Evolutionary conservation across 179 eudicot species (phyloP).

Genomic region (Amaranthus tricolor): DNA sequence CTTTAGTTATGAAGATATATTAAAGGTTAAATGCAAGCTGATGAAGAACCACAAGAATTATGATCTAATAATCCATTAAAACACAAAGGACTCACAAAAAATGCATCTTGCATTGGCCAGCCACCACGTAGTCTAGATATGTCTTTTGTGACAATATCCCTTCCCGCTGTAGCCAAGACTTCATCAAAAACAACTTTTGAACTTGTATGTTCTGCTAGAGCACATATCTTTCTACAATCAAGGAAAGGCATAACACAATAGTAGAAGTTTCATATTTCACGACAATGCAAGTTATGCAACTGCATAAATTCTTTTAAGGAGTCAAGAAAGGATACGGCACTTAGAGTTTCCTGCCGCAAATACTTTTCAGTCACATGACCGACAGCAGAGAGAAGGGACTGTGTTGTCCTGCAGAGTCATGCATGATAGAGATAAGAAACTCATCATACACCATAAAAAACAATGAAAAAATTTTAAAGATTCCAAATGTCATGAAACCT

Average conservation of each 20-base stretch:
- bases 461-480: background rate
- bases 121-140: slow-evolving; percentile 96
- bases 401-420: slow-evolving; percentile 70
- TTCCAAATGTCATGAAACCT: slow-evolving; percentile 43
- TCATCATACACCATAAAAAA: slow-evolving; percentile 1
- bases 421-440: slow-evolving; percentile 9
- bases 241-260: slow-evolving; percentile 30
- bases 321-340: slow-evolving; percentile 74
- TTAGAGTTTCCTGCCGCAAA: slow-evolving; percentile 87
- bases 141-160: slow-evolving; percentile 93
- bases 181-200: slow-evolving; percentile 79
- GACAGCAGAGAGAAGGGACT: slow-evolving; percentile 85
- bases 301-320: background rate
- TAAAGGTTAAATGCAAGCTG: background rate
- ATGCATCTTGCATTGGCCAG: slow-evolving; percentile 98
- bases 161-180: slow-evolving; percentile 85
- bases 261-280: background rate
- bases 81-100: slow-evolving; percentile 60
- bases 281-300: background rate
- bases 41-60: background rate
- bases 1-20: background rate
- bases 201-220: slow-evolving; percentile 84
- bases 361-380: slow-evolving; percentile 78
- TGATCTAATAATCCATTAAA: slow-evolving; percentile 2
- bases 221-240: slow-evolving; percentile 59